phyloP scores from a whole-genome alignment of 2,329 filamentous ascomycete species.

The Colletotrichum sp. region DNA sequence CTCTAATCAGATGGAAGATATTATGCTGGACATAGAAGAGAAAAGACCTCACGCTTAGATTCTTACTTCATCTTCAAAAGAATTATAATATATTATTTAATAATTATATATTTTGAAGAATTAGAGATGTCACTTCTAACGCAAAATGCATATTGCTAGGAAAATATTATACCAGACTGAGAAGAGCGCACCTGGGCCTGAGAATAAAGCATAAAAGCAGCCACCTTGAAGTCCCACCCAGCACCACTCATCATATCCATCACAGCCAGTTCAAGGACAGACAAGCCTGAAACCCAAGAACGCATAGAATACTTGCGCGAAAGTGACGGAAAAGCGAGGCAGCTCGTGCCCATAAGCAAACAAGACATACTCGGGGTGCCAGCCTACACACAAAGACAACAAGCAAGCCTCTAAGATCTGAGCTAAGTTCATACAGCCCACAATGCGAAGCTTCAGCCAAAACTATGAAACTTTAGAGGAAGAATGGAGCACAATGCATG shows the following conservation, averaged over 20 bases:
- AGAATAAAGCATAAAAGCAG: not conserved
- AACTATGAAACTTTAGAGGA: too few species aligned
- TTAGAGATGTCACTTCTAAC: too few species aligned
- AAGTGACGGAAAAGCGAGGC: not conserved
- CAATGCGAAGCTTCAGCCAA: not conserved
- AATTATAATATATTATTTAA: too few species aligned
- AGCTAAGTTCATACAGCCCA: fast-evolving
- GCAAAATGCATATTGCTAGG: not conserved
- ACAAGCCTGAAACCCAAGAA: not conserved
- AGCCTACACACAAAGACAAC: not conserved
- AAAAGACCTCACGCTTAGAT: not conserved
- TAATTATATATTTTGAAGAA: too few species aligned
- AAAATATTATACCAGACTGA: fast-evolving
- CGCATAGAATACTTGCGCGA: not conserved
- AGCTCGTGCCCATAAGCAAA: not conserved
- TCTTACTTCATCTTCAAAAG: not conserved
- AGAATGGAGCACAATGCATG: not conserved
- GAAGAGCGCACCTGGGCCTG: fast-evolving
- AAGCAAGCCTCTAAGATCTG: not conserved
- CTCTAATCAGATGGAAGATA: not conserved
- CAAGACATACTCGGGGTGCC: not conserved
- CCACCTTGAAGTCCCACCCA: not conserved
- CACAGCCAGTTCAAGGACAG: not conserved
- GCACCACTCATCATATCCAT: fast-evolving
- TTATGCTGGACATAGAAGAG: not conserved